A percentile compares a stretch with the other conserved stretches of the same genome.
These are phyloP conservation scores for Chara braunii DNA, from an alignment of 139 green algal genomes.

Conservation along the genomic window DNA sequence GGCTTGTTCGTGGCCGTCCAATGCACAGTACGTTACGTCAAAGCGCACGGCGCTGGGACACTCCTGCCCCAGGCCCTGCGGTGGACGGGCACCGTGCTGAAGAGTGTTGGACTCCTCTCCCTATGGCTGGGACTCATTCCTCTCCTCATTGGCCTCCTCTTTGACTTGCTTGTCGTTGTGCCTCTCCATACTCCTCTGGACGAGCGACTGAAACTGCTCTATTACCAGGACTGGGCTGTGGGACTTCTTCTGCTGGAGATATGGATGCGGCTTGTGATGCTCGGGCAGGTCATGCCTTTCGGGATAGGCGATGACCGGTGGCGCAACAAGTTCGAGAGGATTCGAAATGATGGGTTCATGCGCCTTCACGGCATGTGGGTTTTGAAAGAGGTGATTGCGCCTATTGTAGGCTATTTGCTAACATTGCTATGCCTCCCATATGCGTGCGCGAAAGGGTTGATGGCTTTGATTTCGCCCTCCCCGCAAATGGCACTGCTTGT, in stretches of 20 bases:
- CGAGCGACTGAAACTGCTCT: slow-evolving; percentile 39
- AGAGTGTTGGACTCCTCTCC: slow-evolving; percentile 8
- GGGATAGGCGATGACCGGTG: slow-evolving; percentile 6
- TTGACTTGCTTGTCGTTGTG: slow-evolving; percentile 35
- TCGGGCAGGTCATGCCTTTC: background rate
- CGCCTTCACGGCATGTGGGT: slow-evolving; percentile 4
- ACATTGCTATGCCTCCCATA: slow-evolving; percentile 38
- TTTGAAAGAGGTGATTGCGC: slow-evolving; percentile 27
- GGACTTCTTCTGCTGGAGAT: slow-evolving; percentile 46
- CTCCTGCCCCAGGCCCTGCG: background rate
- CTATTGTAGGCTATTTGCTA: slow-evolving; percentile 28
- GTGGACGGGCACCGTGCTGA: background rate
- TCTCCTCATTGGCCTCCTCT: slow-evolving; percentile 17
- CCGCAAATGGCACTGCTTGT: slow-evolving; percentile 5
- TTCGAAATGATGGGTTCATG: slow-evolving; percentile 15
- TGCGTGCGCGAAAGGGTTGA: slow-evolving; percentile 9
- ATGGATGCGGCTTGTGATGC: slow-evolving; percentile 22
- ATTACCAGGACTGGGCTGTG: slow-evolving; percentile 49
- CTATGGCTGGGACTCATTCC: slow-evolving; percentile 30
- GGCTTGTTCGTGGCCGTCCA: slow-evolving; percentile 6
- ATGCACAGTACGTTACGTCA: background rate
- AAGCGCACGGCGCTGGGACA: background rate
- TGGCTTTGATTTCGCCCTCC: slow-evolving; percentile 13
- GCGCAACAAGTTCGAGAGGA: slow-evolving; percentile 9
- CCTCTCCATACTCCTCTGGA: slow-evolving; percentile 37